Evolutionary conservation across 768 basidiomycete genomes (phyloP), one percentile per base, ranked within the genome.

Genomic region (Macrolepiota fuliginosa): DNA sequence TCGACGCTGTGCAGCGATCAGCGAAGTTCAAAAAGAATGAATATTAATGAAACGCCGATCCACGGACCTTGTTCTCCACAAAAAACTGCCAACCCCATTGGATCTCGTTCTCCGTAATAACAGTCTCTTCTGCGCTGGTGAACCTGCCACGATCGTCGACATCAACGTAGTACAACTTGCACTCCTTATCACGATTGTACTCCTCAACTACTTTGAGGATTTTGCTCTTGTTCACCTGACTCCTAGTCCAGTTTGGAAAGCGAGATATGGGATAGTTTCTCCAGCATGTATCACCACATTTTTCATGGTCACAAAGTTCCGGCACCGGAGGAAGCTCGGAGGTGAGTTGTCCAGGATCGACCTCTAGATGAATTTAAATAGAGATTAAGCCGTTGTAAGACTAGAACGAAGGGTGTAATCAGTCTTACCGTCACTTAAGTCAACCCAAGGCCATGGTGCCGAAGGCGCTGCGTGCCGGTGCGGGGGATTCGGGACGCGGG

Each of bases 221-320:
- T 42, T 72, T 69, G 57, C 77, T 78, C 54, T 72, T 72, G 49
- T 64, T 62, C 11, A 78, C 69, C 61, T 83, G 82, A 13, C 63
- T 64, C 3, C 65, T 61, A 0, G 79, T 83, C 85, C 85, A 85
- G 62, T 84, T 86, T 25, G 81, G 81, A 61, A 82, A 86, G 35
- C 69, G 67, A 0, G 73, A 70, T 24, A 73, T 71, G 3, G 78
- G 79, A 54, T 79, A 79, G 4, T 66, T 70, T 58, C 58, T 68
- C 78, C 79, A 78, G 58, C 75, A 73, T 40, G 60, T 39, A 36
- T 62, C 60, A 11, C 58, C 67, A 46, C 64, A 76, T 15, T 63
- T 53, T n/a, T 47, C 42, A 39, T 77, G 76, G 51, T 73, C 68
- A 54, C 75, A 73, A 32, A 66, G 64, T 22, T 62, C 61, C 12